Base-by-base conservation (phyloP, 192 early-diverging fungal genomes). In the Bifiguratus adelaidae region DNA sequence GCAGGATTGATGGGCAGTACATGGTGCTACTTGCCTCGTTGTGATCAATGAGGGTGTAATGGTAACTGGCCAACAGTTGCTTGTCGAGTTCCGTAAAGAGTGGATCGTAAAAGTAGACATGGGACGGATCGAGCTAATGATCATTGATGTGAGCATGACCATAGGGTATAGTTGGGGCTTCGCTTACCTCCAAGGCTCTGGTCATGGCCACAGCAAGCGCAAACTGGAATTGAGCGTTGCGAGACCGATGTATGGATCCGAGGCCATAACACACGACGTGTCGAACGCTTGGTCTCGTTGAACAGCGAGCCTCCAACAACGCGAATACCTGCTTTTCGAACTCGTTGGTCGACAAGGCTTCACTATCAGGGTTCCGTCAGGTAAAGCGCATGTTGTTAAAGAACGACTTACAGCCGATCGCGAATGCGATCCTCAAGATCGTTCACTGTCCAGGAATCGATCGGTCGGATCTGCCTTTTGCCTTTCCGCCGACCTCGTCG, bases 181-280 rank as follows among this genome's bases (percentile, higher is more conserved):
- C 20, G 18, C 38, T 18, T 52, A 56, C 61, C 47, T 58, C 50
- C 30, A 64, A 42, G 8, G 49, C 18, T 13, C 53, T 47, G 26
- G 47, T 21, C 7, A 64, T 32, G 5, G 58, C 19, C 2, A 64
- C 25, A 2, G 40, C 48, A 9, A 64, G 29, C 21, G 53, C 33
- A 50, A 64, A 64, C 44, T 64, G 61, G 32, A 53, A 64, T 45
- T 54, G 48, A 8, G 61, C 61, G 46, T 37, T 53, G 20, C 45
- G 56, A 7, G 52, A 58, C 26, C 53, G 45, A 30, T 64, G 55
- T 28, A 64, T 54, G 4, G 61, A 64, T 8, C 61, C 61, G 27
- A 64, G 45, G 2, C 61, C 61, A 40, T 64, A 64, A 8, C 61
- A 64, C 11, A 64, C 45, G 41, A 64, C 58, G 38, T 64, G 53